Percentiles rank a stretch among this genome's conserved stretches.
These are phyloP conservation scores for Letharia lupina DNA, from an alignment of 495 filamentous ascomycete genomes.

Conservation along the genomic window DNA sequence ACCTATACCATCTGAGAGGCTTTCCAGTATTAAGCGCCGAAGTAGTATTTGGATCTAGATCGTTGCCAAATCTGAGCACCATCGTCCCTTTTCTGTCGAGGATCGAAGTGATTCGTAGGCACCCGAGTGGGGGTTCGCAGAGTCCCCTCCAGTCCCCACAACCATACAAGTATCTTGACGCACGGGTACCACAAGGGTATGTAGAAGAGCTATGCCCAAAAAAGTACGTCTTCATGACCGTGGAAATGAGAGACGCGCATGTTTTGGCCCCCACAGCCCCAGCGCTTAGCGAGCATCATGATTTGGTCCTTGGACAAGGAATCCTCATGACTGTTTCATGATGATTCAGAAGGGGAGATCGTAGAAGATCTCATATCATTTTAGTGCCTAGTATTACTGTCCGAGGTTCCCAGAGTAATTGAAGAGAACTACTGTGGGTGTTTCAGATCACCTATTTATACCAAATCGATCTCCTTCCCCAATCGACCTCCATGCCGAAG, in stretches of 20 bases:
- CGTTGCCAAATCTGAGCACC: no score
- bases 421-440: background rate
- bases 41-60: no score
- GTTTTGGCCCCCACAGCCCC: background rate
- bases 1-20: no score
- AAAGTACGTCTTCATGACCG: no score
- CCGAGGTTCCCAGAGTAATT: background rate
- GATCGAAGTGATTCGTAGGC: background rate
- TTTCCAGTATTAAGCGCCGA: no score
- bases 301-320: background rate
- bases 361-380: background rate
- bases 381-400: background rate
- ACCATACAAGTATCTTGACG: background rate
- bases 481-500: slow-evolving; percentile 43
- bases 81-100: background rate
- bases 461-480: slow-evolving; percentile 9
- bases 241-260: background rate
- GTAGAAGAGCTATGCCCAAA: background rate
- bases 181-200: no score
- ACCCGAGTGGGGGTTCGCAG: no score
- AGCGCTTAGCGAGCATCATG: background rate
- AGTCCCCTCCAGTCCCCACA: background rate
- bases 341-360: background rate
- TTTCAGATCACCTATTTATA: background rate
- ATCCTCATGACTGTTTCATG: background rate